A percentile compares a stretch with the other conserved stretches of the same genome.
These are phyloP conservation scores for Hypholoma fasciculare DNA, from an alignment of 768 basidiomycete species.

Conservation along the genomic window DNA sequence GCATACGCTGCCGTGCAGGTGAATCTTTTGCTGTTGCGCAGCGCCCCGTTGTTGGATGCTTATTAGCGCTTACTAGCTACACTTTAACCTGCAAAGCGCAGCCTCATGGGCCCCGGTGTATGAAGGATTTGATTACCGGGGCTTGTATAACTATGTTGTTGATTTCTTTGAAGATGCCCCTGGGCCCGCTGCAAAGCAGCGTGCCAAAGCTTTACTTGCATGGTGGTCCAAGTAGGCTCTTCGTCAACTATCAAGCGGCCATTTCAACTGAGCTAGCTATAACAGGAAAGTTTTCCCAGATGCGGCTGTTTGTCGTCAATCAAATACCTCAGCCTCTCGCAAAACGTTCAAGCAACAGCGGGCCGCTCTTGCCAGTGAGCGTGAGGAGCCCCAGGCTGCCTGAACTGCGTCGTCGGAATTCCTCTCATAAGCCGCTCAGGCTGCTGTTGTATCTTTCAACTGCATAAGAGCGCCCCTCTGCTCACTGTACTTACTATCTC, in stretches of 20 bases:
- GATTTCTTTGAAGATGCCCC: constrained; percentile 16
- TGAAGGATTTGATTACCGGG: constrained; percentile 18
- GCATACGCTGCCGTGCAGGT: constrained; percentile 31
- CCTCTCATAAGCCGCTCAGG: too few relatives aligned
- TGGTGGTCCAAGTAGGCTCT: constrained; percentile 16
- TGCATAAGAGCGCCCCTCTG: too few relatives aligned
- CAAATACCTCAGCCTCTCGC: background rate
- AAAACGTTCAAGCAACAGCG: too few relatives aligned
- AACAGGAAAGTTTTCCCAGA: constrained; percentile 12
- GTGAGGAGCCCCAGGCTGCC: too few relatives aligned
- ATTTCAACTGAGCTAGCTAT: background rate
- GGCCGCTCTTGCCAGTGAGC: too few relatives aligned
- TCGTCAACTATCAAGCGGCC: background rate
- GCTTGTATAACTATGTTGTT: constrained; percentile 19
- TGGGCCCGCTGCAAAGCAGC: constrained; percentile 2
- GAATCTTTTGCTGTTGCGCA: constrained; percentile 3
- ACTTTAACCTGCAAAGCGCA: constrained; percentile 19
- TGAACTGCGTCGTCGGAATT: too few relatives aligned
- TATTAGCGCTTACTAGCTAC: constrained; percentile 12
- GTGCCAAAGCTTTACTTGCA: constrained; percentile 9
- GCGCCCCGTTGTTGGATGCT: background rate
- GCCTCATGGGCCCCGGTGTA: constrained; percentile 13
- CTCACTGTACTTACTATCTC: too few relatives aligned
- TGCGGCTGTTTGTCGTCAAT: constrained; percentile 3
- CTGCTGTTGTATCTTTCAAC: too few relatives aligned